Base-by-base conservation (phyloP, 768 basidiomycete species). In the Hypholoma sublateritium region DNA sequence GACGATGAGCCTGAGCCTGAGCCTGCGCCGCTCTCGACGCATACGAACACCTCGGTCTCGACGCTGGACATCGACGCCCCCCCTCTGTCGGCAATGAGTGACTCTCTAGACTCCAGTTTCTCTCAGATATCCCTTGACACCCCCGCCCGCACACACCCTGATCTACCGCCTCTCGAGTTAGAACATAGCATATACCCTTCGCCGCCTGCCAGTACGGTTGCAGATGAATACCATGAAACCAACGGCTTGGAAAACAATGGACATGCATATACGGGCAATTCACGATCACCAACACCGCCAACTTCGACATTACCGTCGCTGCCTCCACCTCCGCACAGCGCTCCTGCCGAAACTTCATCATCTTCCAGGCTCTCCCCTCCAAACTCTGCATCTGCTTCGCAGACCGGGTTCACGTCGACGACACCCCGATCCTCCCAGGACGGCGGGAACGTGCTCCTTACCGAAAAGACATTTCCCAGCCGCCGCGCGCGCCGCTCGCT, bases 401-500 rank as follows among this genome's bases (percentile, higher is more conserved):
- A 57, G 13, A 37, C 43, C 11, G 42, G 49, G 12, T 58, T 56
- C 24, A 50, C 60, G 41, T 59, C 61, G 14, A 44, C 63, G 42
- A 58, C 59, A 37, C 46, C 60, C 7, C 37, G 46, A 39, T 28
- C 36, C 12, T 56, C 55, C 16, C 47, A 56, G 39, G 48, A 56
- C 24, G 47, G 46, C 17, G 55, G 60, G 36, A 63, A 49, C 50
- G 46, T 34, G 21, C 55, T 62, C 25, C 59, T 69, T 16, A 62
- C 64, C 0, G 65, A 70, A 49, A 76, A 74, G 53, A 59, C 67
- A 36, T 62, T 69, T 24, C 25, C 53, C 58, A 57, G 49, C 12
- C 82, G 83, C 64, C 74, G 75, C 52, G 69, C 72, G 37, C 72
- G 77, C 28, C 83, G 83, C 19, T 86, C 88, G 3, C 65, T 71